These are phyloP conservation scores for Paradendryphiella salina DNA, from an alignment of 2,329 filamentous ascomycete genomes.

Conservation along the genomic window DNA sequence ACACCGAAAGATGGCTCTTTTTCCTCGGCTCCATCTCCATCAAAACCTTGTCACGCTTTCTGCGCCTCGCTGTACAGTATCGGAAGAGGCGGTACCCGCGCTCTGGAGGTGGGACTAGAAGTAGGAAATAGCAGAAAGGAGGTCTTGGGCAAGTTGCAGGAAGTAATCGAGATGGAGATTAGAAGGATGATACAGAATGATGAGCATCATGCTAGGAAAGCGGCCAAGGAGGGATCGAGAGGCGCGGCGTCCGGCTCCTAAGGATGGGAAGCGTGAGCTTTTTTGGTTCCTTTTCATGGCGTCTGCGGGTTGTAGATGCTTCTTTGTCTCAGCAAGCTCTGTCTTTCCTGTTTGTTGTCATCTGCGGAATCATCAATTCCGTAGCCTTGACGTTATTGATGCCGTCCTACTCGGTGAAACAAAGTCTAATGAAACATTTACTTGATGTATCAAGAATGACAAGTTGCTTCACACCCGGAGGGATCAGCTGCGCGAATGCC, in stretches of 20 bases:
- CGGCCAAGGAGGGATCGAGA: slow-evolving; percentile 2
- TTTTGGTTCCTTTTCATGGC: not conserved
- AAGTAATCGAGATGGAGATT: slow-evolving; percentile 14
- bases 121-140: slow-evolving; percentile 17
- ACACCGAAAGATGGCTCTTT: not conserved
- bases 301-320: no score
- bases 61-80: slow-evolving; percentile 23
- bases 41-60: slow-evolving; percentile 6
- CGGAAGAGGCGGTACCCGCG: slow-evolving; percentile 12
- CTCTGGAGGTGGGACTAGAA: slow-evolving; percentile 23
- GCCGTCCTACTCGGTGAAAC: no score
- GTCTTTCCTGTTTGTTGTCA: no score
- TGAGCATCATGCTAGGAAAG: not conserved
- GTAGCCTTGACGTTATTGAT: no score
- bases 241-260: not conserved
- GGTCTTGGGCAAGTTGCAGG: slow-evolving; percentile 18
- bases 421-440: no score
- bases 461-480: no score
- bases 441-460: no score
- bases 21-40: not conserved
- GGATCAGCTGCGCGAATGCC: no score
- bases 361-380: no score
- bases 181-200: slow-evolving; percentile 13
- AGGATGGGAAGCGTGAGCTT: not conserved
- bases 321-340: no score